Percentiles rank a stretch among this genome's conserved stretches.
Evolutionary conservation across 2,329 filamentous ascomycete genomes (phyloP).

Genomic region (Trichophyton schoenleinii): DNA sequence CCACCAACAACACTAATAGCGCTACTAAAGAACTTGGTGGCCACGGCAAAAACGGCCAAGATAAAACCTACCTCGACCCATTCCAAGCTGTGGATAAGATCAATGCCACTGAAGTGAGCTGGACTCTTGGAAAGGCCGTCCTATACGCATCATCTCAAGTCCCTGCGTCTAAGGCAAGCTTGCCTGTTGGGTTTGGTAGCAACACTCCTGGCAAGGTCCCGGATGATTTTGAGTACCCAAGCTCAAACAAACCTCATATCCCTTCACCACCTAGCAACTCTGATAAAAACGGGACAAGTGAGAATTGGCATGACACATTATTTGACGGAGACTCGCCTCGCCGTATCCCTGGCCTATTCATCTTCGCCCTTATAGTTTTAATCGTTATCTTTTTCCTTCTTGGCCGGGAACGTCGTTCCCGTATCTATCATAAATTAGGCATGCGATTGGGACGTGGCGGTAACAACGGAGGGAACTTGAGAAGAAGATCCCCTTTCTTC

Average conservation of each 20-base stretch:
- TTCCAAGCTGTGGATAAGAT: conserved; percentile 94
- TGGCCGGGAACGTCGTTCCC: conserved; percentile 61
- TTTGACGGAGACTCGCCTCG: conserved; percentile 54
- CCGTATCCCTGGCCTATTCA: conserved; percentile 58
- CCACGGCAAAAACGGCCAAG: conserved; percentile 43
- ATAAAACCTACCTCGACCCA: conserved; percentile 64
- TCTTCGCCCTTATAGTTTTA: conserved; percentile 63
- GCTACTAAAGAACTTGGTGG: conserved; percentile 58
- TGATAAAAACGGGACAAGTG: conserved; percentile 23
- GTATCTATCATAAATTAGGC: conserved; percentile 45
- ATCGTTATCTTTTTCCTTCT: conserved; percentile 61
- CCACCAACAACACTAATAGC: conserved; percentile 46
- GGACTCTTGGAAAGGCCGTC: conserved; percentile 94
- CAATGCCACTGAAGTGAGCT: conserved; percentile 81
- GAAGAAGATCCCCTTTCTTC: conserved; percentile 41
- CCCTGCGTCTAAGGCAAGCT: conserved; percentile 46
- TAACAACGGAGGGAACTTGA: conserved; percentile 20
- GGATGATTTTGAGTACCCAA: conserved; percentile 60
- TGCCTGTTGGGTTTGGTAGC: conserved; percentile 86
- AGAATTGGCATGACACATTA: conserved; percentile 50
- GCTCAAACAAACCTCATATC: conserved; percentile 35
- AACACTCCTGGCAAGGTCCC: conserved; percentile 57
- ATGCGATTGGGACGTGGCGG: conserved; percentile 26
- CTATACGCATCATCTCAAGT: conserved; percentile 87
- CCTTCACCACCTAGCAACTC: conserved; percentile 20